Percentiles rank a stretch among this genome's conserved stretches.
Evolutionary conservation across 2,329 filamentous ascomycete species (phyloP).

Genomic region (Alternaria sp.): DNA sequence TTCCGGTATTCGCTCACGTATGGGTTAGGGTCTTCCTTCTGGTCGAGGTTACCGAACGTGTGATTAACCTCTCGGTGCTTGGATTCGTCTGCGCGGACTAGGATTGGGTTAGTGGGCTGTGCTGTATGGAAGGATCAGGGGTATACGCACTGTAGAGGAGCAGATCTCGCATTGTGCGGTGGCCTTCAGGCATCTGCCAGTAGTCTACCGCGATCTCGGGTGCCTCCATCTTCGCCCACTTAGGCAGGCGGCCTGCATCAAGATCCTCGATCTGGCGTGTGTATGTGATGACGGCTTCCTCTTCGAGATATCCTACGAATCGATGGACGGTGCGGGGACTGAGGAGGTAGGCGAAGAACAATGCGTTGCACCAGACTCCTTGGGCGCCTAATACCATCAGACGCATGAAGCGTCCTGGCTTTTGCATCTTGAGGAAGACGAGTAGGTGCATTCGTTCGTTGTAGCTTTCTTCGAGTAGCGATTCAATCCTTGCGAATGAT

Average conservation of each 20-base stretch:
- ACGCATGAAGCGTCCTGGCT: slow-evolving; percentile 89
- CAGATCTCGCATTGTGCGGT: slow-evolving; percentile 83
- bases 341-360: slow-evolving; percentile 88
- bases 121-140: not conserved
- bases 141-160: slow-evolving; percentile 77
- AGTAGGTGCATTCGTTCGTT: slow-evolving; percentile 94
- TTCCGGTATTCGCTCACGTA: slow-evolving; percentile 86
- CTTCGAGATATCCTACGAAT: slow-evolving; percentile 96
- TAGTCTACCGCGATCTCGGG: slow-evolving; percentile 91
- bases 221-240: slow-evolving; percentile 78
- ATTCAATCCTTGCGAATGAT: slow-evolving; percentile 74
- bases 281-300: slow-evolving; percentile 96
- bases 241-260: slow-evolving; percentile 80
- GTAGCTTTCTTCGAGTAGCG: slow-evolving; percentile 85
- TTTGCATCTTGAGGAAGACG: slow-evolving; percentile 89
- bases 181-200: slow-evolving; percentile 90
- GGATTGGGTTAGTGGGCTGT: slow-evolving; percentile 9
- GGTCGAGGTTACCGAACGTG: slow-evolving; percentile 86
- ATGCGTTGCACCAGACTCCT: slow-evolving; percentile 86
- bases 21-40: slow-evolving; percentile 87
- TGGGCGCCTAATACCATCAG: slow-evolving; percentile 72
- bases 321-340: slow-evolving; percentile 89
- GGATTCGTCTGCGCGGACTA: slow-evolving; percentile 48
- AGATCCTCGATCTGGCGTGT: slow-evolving; percentile 87
- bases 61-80: slow-evolving; percentile 92